Percentiles rank a stretch among this genome's conserved stretches.
phyloP scores from a whole-genome alignment of 2,329 filamentous ascomycete species.

The Xenosphaeropsis pyriputrescens region DNA sequence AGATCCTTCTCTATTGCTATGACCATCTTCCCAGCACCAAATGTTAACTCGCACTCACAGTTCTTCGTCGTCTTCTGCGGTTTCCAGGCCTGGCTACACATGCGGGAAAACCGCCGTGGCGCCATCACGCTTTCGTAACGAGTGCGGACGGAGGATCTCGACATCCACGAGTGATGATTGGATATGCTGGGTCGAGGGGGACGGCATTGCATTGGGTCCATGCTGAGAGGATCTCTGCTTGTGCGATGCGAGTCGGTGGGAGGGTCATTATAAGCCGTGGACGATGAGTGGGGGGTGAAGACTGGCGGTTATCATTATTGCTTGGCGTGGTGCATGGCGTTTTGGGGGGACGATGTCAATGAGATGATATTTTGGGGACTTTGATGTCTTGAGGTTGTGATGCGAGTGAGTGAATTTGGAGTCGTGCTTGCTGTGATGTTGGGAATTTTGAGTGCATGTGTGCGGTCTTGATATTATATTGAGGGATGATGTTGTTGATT shows the following conservation, averaged over 20 bases:
- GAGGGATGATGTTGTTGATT: no score
- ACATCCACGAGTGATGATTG: no score
- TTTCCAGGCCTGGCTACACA: constrained; percentile 74
- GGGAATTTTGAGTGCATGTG: no score
- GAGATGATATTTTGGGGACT: neutral
- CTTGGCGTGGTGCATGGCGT: neutral
- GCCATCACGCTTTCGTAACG: constrained; percentile 56
- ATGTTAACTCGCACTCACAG: constrained; percentile 25
- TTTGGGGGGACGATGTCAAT: neutral
- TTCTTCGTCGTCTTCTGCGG: constrained; percentile 86
- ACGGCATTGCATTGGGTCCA: no score
- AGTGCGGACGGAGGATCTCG: neutral
- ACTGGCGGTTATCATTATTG: neutral
- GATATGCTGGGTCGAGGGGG: no score
- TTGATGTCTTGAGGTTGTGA: neutral
- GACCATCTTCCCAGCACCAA: neutral
- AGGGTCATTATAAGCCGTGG: neutral
- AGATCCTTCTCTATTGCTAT: no score
- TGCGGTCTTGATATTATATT: no score
- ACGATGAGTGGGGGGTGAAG: neutral
- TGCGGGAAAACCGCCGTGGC: constrained; percentile 68
- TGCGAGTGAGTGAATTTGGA: no score
- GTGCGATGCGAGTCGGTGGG: no score
- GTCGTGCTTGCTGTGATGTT: no score
- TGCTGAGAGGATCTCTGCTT: no score